Percentiles rank a stretch among this genome's conserved stretches.
Evolutionary conservation across 768 basidiomycete species (phyloP).

Genomic region (Nidularia pulvinata): DNA sequence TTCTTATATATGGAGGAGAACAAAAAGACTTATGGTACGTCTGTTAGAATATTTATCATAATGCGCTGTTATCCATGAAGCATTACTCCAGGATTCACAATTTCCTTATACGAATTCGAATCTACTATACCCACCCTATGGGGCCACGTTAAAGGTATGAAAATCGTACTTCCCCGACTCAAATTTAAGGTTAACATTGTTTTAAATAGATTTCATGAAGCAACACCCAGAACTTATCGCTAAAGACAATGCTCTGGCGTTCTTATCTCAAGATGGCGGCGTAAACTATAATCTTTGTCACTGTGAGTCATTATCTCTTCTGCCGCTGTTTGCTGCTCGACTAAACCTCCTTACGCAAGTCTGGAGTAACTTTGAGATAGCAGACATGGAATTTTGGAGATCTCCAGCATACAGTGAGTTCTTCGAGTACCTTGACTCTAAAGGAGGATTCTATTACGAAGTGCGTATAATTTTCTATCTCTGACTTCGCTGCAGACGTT

Average conservation of each 20-base stretch:
- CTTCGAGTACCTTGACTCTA: too few relatives aligned
- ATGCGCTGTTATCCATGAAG: neutral
- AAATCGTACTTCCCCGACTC: neutral
- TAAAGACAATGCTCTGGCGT: neutral
- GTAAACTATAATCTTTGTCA: neutral
- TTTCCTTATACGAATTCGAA: neutral
- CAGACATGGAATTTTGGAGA: too few relatives aligned
- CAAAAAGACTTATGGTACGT: neutral
- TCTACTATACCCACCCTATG: neutral
- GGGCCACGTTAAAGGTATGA: neutral
- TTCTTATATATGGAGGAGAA: neutral
- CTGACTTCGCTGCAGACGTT: too few relatives aligned
- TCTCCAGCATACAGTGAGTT: too few relatives aligned
- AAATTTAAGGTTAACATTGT: neutral
- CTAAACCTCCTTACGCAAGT: too few relatives aligned
- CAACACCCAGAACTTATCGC: neutral
- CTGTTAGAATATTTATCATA: neutral
- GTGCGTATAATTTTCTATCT: too few relatives aligned
- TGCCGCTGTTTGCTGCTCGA: too few relatives aligned
- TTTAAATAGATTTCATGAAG: neutral
- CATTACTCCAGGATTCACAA: neutral
- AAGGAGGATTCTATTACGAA: too few relatives aligned
- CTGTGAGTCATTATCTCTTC: neutral
- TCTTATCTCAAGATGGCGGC: neutral
- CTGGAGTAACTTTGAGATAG: too few relatives aligned